Base-by-base conservation (phyloP, 1,139 yeast species). In the Saccharomyces hybrid region DNA sequence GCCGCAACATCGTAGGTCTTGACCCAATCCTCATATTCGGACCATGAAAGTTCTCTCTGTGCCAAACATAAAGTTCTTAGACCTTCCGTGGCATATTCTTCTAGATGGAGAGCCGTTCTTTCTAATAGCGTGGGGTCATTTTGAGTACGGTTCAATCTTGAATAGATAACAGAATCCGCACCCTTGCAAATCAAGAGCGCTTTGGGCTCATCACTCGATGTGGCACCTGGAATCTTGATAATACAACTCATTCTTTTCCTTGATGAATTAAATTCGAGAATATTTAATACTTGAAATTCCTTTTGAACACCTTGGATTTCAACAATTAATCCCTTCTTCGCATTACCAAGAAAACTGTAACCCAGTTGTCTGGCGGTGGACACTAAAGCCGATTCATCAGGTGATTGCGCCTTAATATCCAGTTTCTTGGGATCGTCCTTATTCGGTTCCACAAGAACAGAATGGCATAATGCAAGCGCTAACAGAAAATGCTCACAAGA, bases 241-340 rank as follows among this genome's bases (percentile, higher is more conserved):
- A 93, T 88, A 12, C 93, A 90, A 77, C 97, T 88, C 98, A 91
- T 93, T 75, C 99, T 82, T 76, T 93, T 93, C 72, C 99, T 82
- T 0, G 96, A 81, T 0, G 98, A 90, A 58, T 90, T 88, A 73
- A 93, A 93, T 59, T 89, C 96, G 61, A 93, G 76, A 28, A 84
- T 80, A 62, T 88, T 86, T 58, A 93, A 75, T 54, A 91, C 74
- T 65, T 87, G 88, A 70, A 81, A 90, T 63, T 86, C 89, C 53
- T 76, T 75, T 52, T 78, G 78, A 44, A 78, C 75, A 55, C 98
- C 99, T 66, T 87, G 93, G n/a, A 87, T 79, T 56, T 85, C 82
- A 52, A 93, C 71, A 32, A 83, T 72, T 24, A 90, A 75, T 41
- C 90, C 86, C 49, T 80, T 80, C 66, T 91, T 84, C 2, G 87